Evolutionary conservation across 306 rosid species (phyloP).

Genomic region (Sphenostylis stenocarpa): DNA sequence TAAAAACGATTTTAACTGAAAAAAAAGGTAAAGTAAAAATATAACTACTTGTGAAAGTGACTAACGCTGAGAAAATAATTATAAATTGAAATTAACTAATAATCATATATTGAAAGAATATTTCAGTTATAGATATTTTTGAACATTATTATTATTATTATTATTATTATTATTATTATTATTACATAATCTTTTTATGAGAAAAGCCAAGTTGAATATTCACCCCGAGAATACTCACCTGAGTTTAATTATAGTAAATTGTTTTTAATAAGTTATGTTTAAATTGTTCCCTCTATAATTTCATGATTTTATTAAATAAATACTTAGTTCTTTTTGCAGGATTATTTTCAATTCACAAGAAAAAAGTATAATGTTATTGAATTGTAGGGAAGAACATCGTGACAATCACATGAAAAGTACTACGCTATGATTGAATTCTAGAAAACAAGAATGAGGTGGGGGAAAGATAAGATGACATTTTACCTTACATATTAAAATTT

Average conservation of each 20-base stretch:
- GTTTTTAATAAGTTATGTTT: no score
- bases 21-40: background rate
- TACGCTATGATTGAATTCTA: background rate
- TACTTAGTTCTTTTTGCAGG: background rate
- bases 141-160: no score
- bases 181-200: no score
- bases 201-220: no score
- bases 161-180: no score
- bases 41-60: background rate
- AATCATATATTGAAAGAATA: no score
- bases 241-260: no score
- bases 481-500: no score
- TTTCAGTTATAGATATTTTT: no score
- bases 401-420: background rate
- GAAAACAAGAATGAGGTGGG: background rate
- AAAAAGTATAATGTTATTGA: background rate
- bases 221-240: no score
- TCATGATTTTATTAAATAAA: background rate
- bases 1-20: background rate
- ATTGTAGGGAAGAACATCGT: background rate
- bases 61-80: background rate
- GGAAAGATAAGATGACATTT: background rate
- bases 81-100: no score
- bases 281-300: background rate
- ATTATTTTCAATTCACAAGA: background rate